phyloP scores from a whole-genome alignment of 441 rosid genomes.

The Gossypium trilobum region DNA sequence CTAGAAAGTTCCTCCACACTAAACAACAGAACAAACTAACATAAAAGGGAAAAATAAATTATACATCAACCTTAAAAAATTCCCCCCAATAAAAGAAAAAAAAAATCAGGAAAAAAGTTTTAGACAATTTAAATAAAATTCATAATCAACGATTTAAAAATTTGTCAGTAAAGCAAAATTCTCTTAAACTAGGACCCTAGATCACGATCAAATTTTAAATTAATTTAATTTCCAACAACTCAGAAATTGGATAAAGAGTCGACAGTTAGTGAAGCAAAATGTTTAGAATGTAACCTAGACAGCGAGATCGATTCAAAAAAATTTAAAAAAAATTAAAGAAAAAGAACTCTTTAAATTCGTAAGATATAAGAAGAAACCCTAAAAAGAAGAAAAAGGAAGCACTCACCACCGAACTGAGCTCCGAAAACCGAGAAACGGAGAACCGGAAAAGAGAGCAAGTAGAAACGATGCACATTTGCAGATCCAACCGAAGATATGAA shows the following conservation, averaged over 20 bases:
- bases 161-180: not conserved
- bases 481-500: conserved; percentile 23
- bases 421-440: conserved; percentile 17
- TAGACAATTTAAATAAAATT: not conserved
- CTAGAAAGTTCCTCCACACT: conserved; percentile 17
- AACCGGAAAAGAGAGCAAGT: conserved; percentile 8
- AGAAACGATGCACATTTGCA: conserved; percentile 32
- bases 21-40: conserved; percentile 25
- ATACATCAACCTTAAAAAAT: not conserved
- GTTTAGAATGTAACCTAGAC: not conserved
- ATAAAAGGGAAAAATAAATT: not conserved
- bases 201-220: not conserved
- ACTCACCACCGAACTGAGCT: conserved; percentile 47
- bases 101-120: not conserved
- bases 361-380: not conserved
- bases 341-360: conserved; percentile 4
- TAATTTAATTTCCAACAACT: not conserved
- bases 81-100: not conserved
- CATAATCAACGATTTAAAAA: not conserved
- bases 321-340: not conserved
- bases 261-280: not conserved
- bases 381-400: not conserved
- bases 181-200: conserved; percentile 8
- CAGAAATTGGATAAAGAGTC: not conserved
- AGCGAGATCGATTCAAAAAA: not conserved